Conservation (phyloP, 2,329 filamentous ascomycete genomes). For the Beauveria asiatica region DNA sequence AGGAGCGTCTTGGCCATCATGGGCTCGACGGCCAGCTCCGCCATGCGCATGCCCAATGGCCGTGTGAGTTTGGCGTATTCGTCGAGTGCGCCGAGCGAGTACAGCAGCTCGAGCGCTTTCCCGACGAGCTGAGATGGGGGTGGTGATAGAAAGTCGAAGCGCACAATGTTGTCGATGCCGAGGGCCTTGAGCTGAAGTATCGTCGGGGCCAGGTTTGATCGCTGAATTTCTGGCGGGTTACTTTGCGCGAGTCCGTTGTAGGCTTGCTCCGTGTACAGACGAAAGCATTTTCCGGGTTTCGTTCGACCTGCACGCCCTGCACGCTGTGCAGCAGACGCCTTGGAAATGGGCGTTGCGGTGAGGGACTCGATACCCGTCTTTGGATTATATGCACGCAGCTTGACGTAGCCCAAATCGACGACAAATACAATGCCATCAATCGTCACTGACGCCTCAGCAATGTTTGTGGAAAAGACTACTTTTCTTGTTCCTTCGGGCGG, state of each 20-base stretch:
- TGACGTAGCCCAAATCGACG: conserved; percentile 84
- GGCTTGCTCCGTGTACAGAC: conserved; percentile 74
- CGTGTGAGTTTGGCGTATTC: conserved; percentile 83
- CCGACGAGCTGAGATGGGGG: conserved; percentile 79
- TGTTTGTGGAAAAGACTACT: conserved; percentile 89
- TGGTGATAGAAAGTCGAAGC: conserved; percentile 81
- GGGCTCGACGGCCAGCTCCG: conserved; percentile 83
- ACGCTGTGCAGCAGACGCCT: conserved; percentile 86
- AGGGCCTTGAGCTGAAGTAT: conserved; percentile 89
- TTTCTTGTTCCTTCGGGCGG: conserved; percentile 76
- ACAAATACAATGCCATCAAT: conserved; percentile 90
- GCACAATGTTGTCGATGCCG: conserved; percentile 86
- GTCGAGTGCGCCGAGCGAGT: conserved; percentile 77
- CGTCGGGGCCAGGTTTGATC: conserved; percentile 80
- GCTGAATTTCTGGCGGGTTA: conserved; percentile 83
- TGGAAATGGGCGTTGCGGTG: conserved; percentile 73
- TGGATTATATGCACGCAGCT: conserved; percentile 79
- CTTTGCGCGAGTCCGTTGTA: conserved; percentile 58
- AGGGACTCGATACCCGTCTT: conserved; percentile 79
- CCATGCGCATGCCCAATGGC: conserved; percentile 84
- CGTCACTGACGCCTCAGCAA: conserved; percentile 91
- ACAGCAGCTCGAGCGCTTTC: conserved; percentile 80
- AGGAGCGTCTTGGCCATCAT: conserved; percentile 92
- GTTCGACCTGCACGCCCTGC: conserved; percentile 86
- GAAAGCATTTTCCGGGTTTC: conserved; percentile 85